Evolutionary conservation across 2,329 filamentous ascomycete genomes (phyloP).

Genomic region (Orbilia quercus): DNA sequence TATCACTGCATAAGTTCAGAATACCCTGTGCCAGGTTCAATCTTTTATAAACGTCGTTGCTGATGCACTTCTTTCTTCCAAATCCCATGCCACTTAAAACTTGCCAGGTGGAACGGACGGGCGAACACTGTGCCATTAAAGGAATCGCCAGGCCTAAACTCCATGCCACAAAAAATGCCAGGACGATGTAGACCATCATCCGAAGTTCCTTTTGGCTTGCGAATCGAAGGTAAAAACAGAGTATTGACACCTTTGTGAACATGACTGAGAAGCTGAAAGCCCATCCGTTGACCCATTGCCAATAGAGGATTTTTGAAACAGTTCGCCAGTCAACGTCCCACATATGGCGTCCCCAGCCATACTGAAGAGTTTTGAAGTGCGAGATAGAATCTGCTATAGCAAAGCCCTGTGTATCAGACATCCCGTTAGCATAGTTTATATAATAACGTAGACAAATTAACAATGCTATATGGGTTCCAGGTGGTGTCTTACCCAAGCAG

Average conservation of each 20-base stretch:
- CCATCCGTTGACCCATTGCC: slow-evolving; percentile 55
- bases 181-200: slow-evolving; percentile 35
- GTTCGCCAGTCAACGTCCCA: slow-evolving; percentile 53
- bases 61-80: slow-evolving; percentile 29
- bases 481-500: slow-evolving; percentile 44
- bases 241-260: slow-evolving; percentile 52
- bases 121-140: slow-evolving; percentile 39
- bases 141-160: slow-evolving; percentile 46
- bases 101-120: slow-evolving; percentile 32
- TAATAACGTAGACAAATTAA: background rate
- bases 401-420: slow-evolving; percentile 22
- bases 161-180: slow-evolving; percentile 45
- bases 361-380: slow-evolving; percentile 43
- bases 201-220: slow-evolving; percentile 36
- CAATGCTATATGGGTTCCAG: background rate
- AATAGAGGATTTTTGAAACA: slow-evolving; percentile 34
- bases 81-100: slow-evolving; percentile 4
- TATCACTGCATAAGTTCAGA: slow-evolving; percentile 45
- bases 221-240: slow-evolving; percentile 51
- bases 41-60: slow-evolving; percentile 27
- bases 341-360: slow-evolving; percentile 53
- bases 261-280: slow-evolving; percentile 52
- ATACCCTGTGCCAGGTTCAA: slow-evolving; percentile 48
- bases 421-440: background rate
- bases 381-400: slow-evolving; percentile 39